A percentile compares a stretch with the other conserved stretches of the same genome.
phyloP scores from a whole-genome alignment of 768 basidiomycete genomes.

The Gautieria morchelliformis region DNA sequence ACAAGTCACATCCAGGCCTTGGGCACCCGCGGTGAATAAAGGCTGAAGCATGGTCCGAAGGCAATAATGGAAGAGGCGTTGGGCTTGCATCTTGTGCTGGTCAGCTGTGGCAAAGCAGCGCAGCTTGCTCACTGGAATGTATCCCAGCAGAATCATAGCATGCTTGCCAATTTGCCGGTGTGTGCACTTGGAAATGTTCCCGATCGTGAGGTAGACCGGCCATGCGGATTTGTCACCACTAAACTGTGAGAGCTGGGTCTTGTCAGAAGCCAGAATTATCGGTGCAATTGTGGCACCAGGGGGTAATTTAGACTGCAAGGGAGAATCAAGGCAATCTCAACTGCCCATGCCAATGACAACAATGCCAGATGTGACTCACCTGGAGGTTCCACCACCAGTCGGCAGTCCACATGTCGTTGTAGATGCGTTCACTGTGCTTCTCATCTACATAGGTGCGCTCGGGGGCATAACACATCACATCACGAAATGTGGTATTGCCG shows the following conservation, averaged over 20 bases:
- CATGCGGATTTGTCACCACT: constrained; percentile 21
- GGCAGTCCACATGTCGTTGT: constrained; percentile 7
- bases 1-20: constrained; percentile 15
- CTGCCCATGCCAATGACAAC: not conserved
- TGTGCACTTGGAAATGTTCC: constrained; percentile 18
- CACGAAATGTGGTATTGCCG: constrained; percentile 16
- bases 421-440: not conserved
- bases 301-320: not conserved
- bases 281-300: constrained; percentile 17
- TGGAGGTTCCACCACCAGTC: constrained; percentile 1
- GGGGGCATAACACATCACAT: constrained; percentile 6
- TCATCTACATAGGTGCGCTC: constrained; percentile 4
- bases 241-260: constrained; percentile 20
- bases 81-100: not conserved
- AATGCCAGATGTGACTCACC: no score
- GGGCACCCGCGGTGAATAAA: constrained; percentile 9
- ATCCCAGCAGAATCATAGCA: constrained; percentile 20
- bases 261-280: constrained; percentile 22
- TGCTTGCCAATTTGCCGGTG: constrained; percentile 13
- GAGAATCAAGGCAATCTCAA: not conserved
- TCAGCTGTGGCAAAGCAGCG: not conserved
- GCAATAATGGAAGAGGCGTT: constrained; percentile 15
- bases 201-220: constrained; percentile 24
- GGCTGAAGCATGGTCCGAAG: constrained; percentile 12
- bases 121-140: constrained; percentile 15